Base-by-base conservation (phyloP, 1,139 yeast genomes). In the Ogataea hybrid region DNA sequence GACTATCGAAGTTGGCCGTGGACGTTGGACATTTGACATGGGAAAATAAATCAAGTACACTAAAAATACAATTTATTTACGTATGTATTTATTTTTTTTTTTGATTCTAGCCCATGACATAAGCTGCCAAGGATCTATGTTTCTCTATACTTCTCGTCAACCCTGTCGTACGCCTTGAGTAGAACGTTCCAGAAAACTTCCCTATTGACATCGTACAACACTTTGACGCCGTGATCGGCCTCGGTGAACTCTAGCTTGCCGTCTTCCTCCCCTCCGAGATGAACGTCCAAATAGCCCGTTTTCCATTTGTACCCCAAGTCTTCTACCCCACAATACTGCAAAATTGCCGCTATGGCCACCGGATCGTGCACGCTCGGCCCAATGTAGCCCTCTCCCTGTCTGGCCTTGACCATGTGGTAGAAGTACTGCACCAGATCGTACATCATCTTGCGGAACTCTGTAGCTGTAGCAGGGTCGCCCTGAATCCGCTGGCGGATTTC, bases 331-430 rank as follows among this genome's bases (percentile, higher is more conserved):
- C 67, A 65, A 23, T 73, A 53, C 28, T 82, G 78, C 33, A 84
- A 59, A 20, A 84, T 57, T 0, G 77, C 77, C 39, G 75, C 79
- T 3, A 85, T 68, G 0, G 95, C 87, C 34, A 85, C 64, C 0
- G 95, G 94, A 57, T 87, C 95, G 61, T 88, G 95, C 1, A 86
- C 71, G 1, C 94, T 90, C 1, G 95, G 92, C 0, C 95, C 94
- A 3, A 61, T 53, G 3, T 47, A 54, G 50, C 74, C 71, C 2
- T 73, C 44, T 10, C 76, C 52, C 70, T 72, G n/a, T 59, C 63
- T 16, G 59, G 57, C 39, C 62, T 64, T 58, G 78, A 81, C 9
- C 75, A 58, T 22, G 64, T 64, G 3, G 72, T 72, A 57, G 39
- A 80, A 83, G 55, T 71, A 83, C 39, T 67, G 67, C 54, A 84